Evolutionary conservation across 768 basidiomycete species (phyloP), one percentile per base, ranked within the genome.

Genomic region (Termitomyces bulborhizus): DNA sequence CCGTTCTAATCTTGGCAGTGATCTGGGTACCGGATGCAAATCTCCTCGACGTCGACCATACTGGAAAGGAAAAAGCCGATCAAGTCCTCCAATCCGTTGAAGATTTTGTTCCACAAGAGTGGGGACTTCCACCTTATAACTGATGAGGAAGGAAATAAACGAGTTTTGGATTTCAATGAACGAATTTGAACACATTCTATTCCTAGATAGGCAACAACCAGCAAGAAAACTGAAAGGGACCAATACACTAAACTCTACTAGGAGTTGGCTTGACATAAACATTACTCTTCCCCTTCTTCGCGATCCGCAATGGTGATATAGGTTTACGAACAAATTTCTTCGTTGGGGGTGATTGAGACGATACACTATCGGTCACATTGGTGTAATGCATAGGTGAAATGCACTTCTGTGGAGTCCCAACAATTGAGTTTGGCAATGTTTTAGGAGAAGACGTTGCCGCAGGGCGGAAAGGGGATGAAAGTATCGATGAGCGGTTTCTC

Each of bases 11-110:
- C 21, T 31, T 48, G 52, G 32, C 60, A 92, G 91, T 92, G 32
- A 75, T 91, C 2, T 95, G 92, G 92, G 81, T 93, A 15, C 92
- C 93, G 1, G 92, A 94, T 62, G 62, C 76, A 6, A 83, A 86
- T 54, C 72, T 94, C 6, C 67, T 86, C 36, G 69, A 74, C 3
- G 67, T 84, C 4, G 75, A 72, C n/a, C 70, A 79, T 61, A 55
- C 71, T 42, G 77, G 73, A 11, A 62, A 69, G n/a, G 78, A 84
- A 66, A 68, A 62, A 60, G 77, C 87, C 11, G 84, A 91, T 61
- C 76, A 81, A 62, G 77, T 76, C 1, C 65, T 93, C 6, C 65
- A 62, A 42, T 84, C 87, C 4, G 65, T 94, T 13, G 83, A 85
- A 58, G 78, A 85, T 5, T 93, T 95, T 60, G 72, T 73, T n/a